These are phyloP conservation scores for Enterospora canceri DNA, from an alignment of 371 early-diverging fungal species.

Conservation along the genomic window DNA sequence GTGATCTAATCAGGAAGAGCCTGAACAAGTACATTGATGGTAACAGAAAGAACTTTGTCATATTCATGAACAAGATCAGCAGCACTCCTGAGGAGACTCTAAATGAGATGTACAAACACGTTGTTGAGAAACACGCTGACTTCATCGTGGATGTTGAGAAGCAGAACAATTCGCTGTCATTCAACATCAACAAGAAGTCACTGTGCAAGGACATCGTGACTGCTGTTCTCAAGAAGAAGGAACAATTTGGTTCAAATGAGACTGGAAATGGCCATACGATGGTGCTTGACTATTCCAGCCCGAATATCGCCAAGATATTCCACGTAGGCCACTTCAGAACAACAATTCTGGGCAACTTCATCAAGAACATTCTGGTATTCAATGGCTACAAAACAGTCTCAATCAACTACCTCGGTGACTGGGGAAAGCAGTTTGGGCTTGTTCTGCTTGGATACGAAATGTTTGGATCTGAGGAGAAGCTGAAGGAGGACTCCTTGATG, in stretches of 20 bases:
- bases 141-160: slow-evolving; percentile 15
- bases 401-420: slow-evolving; percentile 97
- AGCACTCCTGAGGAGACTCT: slow-evolving; percentile 8
- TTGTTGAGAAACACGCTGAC: slow-evolving; percentile 1
- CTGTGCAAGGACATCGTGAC: slow-evolving; percentile 22
- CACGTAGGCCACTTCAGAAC: slow-evolving; percentile 95
- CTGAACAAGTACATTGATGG: slow-evolving; percentile 12
- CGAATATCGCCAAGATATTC: slow-evolving; percentile 98
- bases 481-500: slow-evolving; percentile 72
- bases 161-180: slow-evolving; percentile 15
- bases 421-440: slow-evolving; percentile 98
- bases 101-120: slow-evolving; percentile 4
- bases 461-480: slow-evolving; percentile 66
- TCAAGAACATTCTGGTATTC: slow-evolving; percentile 67
- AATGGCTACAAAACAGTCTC: slow-evolving; percentile 71
- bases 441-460: slow-evolving; percentile 77
- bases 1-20: slow-evolving; percentile 12
- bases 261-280: slow-evolving; percentile 62
- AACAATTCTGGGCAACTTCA: slow-evolving; percentile 90
- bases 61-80: slow-evolving; percentile 34
- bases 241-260: slow-evolving; percentile 37
- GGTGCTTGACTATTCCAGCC: slow-evolving; percentile 81
- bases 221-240: slow-evolving; percentile 15
- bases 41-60: slow-evolving; percentile 26
- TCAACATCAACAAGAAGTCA: slow-evolving; percentile 32